Evolutionary conservation across 2,329 filamentous ascomycete species (phyloP).

Genomic region (Colletotrichum sp.): DNA sequence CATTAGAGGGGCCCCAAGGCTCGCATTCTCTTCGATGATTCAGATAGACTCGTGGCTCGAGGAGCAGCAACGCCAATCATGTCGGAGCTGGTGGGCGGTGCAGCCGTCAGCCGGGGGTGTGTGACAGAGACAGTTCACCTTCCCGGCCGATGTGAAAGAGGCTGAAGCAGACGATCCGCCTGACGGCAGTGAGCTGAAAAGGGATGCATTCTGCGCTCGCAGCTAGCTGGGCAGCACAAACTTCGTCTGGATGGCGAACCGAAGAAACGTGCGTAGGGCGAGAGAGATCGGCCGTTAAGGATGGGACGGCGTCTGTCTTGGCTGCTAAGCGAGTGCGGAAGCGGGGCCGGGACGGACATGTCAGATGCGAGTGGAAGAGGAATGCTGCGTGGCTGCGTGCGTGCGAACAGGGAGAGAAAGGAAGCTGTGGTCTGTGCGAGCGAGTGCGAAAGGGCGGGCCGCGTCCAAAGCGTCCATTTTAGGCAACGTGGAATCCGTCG

Average conservation of each 20-base stretch:
- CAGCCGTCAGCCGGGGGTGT: neutral
- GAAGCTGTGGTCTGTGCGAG: constrained; percentile 7
- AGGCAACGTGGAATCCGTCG: neutral
- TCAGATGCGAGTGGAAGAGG: neutral
- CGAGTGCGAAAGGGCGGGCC: constrained; percentile 7
- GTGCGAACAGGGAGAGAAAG: neutral
- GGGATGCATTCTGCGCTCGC: neutral
- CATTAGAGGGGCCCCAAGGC: neutral
- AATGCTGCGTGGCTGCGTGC: neutral
- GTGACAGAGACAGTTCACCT: neutral
- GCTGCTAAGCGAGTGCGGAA: constrained; percentile 17
- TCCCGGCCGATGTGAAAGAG: neutral
- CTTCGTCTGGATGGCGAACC: neutral
- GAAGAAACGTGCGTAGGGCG: neutral
- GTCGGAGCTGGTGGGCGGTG: neutral
- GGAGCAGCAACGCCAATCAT: neutral
- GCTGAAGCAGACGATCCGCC: neutral
- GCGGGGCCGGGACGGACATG: neutral
- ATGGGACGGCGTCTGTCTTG: neutral
- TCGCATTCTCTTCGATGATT: neutral
- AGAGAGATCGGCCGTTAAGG: neutral
- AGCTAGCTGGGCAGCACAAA: neutral
- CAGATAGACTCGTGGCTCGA: neutral
- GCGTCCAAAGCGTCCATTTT: neutral
- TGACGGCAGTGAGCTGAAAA: neutral